Percentiles rank a stretch among this genome's conserved stretches.
Conservation (phyloP, 805 yeast species). For the Deakozyma indianensis region DNA sequence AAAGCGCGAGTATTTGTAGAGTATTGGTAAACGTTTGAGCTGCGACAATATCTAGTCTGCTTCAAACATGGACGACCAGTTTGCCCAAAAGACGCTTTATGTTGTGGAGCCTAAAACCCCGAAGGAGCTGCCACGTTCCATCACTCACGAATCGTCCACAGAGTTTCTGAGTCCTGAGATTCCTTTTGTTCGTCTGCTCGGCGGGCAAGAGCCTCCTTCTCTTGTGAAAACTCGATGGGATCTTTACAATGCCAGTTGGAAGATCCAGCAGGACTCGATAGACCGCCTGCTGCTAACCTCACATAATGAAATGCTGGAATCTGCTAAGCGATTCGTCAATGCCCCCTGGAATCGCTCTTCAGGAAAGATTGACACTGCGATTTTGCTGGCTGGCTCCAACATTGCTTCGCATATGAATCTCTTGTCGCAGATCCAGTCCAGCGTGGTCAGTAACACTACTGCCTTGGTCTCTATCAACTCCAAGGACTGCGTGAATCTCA, state of each 20-base stretch:
- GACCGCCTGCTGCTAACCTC: neutral
- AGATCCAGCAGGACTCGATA: neutral
- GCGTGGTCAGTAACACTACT: neutral
- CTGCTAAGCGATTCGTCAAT: neutral
- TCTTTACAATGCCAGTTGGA: neutral
- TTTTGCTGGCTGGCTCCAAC: slow-evolving; percentile 1
- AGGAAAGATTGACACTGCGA: neutral
- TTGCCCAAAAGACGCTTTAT: neutral
- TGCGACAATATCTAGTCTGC: too few species aligned
- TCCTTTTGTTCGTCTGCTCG: neutral
- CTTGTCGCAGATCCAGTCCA: neutral
- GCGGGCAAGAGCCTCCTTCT: neutral
- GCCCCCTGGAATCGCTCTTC: neutral
- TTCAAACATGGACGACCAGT: neutral
- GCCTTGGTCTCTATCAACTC: slow-evolving; percentile 18
- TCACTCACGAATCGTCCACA: neutral
- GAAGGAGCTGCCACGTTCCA: neutral
- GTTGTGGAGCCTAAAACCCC: neutral
- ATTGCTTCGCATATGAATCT: neutral
- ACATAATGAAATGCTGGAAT: neutral
- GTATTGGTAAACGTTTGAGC: too few species aligned
- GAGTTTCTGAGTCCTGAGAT: neutral
- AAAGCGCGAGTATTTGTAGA: too few species aligned
- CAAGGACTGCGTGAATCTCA: slow-evolving; percentile 22
- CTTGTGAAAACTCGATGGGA: neutral